Conservation (phyloP, 192 early-diverging fungal species). For the Anaeromyces robustus region DNA sequence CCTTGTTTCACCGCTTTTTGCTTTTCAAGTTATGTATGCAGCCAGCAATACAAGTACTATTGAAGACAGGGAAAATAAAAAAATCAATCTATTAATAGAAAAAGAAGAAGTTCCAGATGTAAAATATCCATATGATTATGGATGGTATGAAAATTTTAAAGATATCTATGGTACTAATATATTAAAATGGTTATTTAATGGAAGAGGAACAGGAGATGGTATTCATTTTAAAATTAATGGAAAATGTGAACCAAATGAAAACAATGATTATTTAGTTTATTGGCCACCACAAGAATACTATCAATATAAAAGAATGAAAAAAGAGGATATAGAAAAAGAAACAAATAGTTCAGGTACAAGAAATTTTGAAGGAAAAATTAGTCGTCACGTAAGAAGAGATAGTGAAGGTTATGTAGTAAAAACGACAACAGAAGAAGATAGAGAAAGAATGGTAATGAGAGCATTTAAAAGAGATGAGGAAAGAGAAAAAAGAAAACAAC, state of each 20-base stretch:
- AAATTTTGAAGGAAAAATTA: background rate
- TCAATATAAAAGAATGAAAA: background rate
- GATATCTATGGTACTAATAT: background rate
- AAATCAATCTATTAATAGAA: background rate
- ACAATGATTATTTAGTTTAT: background rate
- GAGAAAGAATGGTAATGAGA: background rate
- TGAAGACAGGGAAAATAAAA: background rate
- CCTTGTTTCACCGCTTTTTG: background rate
- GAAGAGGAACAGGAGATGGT: background rate
- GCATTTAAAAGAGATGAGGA: background rate
- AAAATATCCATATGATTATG: background rate
- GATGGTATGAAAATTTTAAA: background rate
- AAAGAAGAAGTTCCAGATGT: background rate
- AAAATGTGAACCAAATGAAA: background rate
- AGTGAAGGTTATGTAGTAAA: background rate
- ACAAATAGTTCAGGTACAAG: background rate
- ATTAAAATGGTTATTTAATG: background rate
- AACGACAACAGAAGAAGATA: background rate
- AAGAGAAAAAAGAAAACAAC: background rate
- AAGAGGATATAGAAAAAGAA: background rate
- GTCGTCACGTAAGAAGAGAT: background rate
- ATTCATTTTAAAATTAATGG: background rate
- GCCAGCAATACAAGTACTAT: background rate
- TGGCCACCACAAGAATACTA: background rate
- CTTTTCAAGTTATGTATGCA: background rate